Evolutionary conservation across 208 protist species (phyloP).

Genomic region (Trypanosoma vivax): DNA sequence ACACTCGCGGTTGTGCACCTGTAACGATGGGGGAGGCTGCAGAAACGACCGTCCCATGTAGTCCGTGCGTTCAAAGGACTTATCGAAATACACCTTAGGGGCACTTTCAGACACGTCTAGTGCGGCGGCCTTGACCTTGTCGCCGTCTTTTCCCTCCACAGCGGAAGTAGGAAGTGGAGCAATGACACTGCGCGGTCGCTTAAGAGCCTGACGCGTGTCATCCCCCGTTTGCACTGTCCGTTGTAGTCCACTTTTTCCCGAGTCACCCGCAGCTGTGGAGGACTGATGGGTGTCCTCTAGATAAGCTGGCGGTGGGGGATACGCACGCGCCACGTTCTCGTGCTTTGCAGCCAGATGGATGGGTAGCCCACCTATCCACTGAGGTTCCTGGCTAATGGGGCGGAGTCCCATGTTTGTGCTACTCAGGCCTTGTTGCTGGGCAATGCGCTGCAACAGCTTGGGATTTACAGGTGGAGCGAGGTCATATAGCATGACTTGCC

Average conservation of each 20-base stretch:
- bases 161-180: too few relatives aligned
- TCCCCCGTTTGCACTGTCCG: too few relatives aligned
- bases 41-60: conserved; percentile 76
- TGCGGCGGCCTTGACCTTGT: conserved; percentile 8
- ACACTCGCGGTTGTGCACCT: conserved; percentile 31
- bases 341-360: conserved; percentile 29
- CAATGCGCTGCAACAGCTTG: conserved; percentile 3
- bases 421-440: not conserved
- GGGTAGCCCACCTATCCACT: conserved; percentile 1
- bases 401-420: not conserved
- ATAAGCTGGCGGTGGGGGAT: conserved; percentile 27
- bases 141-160: conserved; percentile 6
- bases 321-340: conserved; percentile 33
- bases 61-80: conserved; percentile 44
- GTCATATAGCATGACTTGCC: conserved; percentile 12
- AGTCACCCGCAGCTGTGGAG: not conserved
- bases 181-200: not conserved
- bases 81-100: conserved; percentile 28
- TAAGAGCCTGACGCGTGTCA: not conserved
- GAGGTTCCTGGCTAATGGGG: not conserved
- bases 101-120: not conserved
- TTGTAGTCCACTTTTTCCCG: not conserved
- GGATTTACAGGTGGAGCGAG: conserved; percentile 15
- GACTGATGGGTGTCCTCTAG: not conserved
- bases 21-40: conserved; percentile 43